Conservation (phyloP, 2,329 filamentous ascomycete genomes). For the Meredithiella fracta region DNA sequence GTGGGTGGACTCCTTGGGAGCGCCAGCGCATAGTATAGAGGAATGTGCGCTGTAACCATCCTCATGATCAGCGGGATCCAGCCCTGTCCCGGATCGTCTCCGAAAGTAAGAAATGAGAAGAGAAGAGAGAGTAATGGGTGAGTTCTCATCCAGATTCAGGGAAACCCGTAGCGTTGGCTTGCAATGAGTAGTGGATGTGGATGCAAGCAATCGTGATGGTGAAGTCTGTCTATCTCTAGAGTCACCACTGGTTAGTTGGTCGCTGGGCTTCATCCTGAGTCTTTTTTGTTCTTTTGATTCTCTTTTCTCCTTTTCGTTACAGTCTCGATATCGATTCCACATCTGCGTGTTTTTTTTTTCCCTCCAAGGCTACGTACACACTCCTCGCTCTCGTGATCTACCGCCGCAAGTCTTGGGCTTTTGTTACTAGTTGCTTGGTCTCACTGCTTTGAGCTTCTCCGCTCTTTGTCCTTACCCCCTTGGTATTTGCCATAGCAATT, state of each 20-base stretch:
- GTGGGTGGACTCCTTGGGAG: not conserved
- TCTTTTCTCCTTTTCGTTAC: not conserved
- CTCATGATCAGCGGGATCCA: not conserved
- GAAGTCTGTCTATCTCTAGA: no score
- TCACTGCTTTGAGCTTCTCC: not conserved
- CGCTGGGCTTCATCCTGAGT: no score
- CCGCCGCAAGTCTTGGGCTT: not conserved
- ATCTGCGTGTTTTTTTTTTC: not conserved
- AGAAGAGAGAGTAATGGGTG: not conserved
- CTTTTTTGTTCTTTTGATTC: constrained; percentile 5
- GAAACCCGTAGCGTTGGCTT: not conserved
- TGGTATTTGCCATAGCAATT: not conserved
- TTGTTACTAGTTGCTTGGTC: not conserved
- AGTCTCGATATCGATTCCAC: not conserved
- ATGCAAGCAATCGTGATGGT: no score
- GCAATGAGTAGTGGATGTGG: no score
- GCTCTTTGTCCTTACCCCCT: not conserved
- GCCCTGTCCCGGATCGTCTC: no score
- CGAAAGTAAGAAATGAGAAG: no score
- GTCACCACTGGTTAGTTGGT: no score
- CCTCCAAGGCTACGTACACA: no score
- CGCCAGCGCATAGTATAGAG: not conserved
- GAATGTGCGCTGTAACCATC: not conserved
- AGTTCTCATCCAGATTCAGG: not conserved
- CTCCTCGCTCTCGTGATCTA: no score